Evolutionary conservation across 768 basidiomycete species (phyloP).

Genomic region (Pleurotus tuber-regium): DNA sequence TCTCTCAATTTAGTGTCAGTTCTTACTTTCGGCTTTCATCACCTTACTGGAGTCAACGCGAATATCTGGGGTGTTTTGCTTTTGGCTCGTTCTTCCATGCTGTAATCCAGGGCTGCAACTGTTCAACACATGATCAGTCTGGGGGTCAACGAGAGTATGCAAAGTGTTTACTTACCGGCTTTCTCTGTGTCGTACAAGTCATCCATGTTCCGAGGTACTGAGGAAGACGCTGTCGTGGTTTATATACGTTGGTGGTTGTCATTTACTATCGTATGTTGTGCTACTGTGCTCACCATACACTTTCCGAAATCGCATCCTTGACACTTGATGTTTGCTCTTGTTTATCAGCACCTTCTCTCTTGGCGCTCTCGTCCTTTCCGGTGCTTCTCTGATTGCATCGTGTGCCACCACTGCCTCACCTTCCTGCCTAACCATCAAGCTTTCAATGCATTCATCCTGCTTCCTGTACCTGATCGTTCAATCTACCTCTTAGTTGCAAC

Average conservation of each 20-base stretch:
- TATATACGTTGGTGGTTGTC: background rate
- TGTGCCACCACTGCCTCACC: background rate
- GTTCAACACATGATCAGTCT: background rate
- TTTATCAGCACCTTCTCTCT: background rate
- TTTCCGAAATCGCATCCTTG: background rate
- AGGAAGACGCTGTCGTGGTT: background rate
- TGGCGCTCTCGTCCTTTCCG: too few species aligned
- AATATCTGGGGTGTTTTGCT: background rate
- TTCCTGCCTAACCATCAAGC: too few species aligned
- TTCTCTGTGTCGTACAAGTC: background rate
- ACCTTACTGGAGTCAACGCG: background rate
- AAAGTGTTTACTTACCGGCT: background rate
- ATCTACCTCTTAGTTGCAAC: too few species aligned
- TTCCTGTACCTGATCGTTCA: too few species aligned
- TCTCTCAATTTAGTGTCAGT: too few species aligned
- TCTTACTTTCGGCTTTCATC: background rate
- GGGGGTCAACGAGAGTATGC: background rate
- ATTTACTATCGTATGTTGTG: background rate
- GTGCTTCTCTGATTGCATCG: background rate
- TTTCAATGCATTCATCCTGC: too few species aligned
- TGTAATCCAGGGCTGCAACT: background rate
- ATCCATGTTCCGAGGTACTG: background rate
- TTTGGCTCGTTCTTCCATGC: background rate
- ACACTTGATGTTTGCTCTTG: too few species aligned
- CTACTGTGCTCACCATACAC: background rate